Base-by-base conservation (phyloP, 164 flowering plant species). In the Houttuynia cordata region DNA sequence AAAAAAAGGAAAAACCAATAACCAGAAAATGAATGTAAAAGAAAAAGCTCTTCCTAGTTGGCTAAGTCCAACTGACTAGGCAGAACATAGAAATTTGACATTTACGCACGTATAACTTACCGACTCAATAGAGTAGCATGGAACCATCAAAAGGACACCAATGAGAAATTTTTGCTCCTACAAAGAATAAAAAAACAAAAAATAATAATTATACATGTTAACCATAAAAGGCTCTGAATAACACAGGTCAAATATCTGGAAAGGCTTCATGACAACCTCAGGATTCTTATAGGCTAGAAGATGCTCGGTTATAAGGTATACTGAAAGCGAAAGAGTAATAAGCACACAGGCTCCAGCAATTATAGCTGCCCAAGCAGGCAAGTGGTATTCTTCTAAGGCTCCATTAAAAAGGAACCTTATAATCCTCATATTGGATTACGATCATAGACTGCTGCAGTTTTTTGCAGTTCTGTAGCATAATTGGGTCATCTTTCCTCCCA, bases 131-230 rank as follows among this genome's bases (percentile, higher is more conserved):
- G 91, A 69, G 71, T 93, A 93, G 67, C 96, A 86, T 10, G 97
- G 99, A 66, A 90, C 99, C 99, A 93, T 93, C 39, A 90, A 71
- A 60, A 90, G 70, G 52, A 93, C 97, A 45, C 99, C 95, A 65
- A 90, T 79, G 62, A 93, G 76, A 78, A 93, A 93, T 72, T 86
- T 93, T 71, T 93, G 99, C 76, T 93, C 98, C 98, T 92, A 86
- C 24, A 34, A 68, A 37, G 30, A 10, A 60, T 23, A n/a, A 14
- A 58, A 57, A 17, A 62, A 20, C 58, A 45, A 23, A 60, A 58
- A 56, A 56, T 4, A 49, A 59, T 10, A 34, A 50, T 17, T 19
- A 25, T 20, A 7, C 39, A 47, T 47, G 24, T 24, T 21, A 40
- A 22, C 21, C 4, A 10, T 42, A 24, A 62, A 34, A 17, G 62